Evolutionary conservation across 768 basidiomycete species (phyloP).

Genomic region (Leccinellum albellum): DNA sequence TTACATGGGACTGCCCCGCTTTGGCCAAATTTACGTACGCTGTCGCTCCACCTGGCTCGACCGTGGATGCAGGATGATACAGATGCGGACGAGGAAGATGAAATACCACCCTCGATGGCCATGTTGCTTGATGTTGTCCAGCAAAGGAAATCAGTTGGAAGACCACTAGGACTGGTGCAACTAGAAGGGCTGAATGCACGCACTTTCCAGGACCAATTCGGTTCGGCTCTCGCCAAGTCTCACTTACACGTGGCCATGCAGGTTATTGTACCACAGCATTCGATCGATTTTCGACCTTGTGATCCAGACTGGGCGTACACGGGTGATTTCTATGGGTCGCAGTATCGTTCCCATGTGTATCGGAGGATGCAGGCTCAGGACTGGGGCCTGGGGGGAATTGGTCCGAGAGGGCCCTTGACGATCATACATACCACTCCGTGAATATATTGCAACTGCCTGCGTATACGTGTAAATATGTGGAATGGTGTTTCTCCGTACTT

Average conservation of each 20-base stretch:
- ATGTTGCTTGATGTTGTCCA: conserved; percentile 31
- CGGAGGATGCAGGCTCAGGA: conserved; percentile 30
- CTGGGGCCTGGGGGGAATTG: conserved; percentile 19
- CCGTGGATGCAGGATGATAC: conserved; percentile 30
- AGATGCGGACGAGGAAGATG: conserved; percentile 32
- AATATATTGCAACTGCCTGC: conserved; percentile 7
- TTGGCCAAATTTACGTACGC: conserved; percentile 30
- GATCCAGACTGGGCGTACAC: conserved; percentile 28
- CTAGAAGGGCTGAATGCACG: conserved; percentile 23
- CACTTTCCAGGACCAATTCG: conserved; percentile 27
- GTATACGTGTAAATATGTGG: not conserved
- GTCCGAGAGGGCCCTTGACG: conserved; percentile 25
- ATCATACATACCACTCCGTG: conserved; percentile 25
- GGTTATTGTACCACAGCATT: conserved; percentile 12
- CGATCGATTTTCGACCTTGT: conserved; percentile 16
- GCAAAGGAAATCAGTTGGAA: conserved; percentile 30
- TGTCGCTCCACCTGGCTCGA: conserved; percentile 26
- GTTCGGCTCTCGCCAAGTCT: conserved; percentile 24
- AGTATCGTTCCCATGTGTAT: conserved; percentile 30
- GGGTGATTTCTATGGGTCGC: conserved; percentile 28
- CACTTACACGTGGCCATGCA: conserved; percentile 25
- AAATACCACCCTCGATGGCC: conserved; percentile 28
- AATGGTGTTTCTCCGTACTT: not conserved
- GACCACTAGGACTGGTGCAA: conserved; percentile 22
- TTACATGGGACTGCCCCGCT: conserved; percentile 29